Percentiles rank a stretch among this genome's conserved stretches.
phyloP scores from a whole-genome alignment of 192 early-diverging fungal species.

The Podila clonocystis region DNA sequence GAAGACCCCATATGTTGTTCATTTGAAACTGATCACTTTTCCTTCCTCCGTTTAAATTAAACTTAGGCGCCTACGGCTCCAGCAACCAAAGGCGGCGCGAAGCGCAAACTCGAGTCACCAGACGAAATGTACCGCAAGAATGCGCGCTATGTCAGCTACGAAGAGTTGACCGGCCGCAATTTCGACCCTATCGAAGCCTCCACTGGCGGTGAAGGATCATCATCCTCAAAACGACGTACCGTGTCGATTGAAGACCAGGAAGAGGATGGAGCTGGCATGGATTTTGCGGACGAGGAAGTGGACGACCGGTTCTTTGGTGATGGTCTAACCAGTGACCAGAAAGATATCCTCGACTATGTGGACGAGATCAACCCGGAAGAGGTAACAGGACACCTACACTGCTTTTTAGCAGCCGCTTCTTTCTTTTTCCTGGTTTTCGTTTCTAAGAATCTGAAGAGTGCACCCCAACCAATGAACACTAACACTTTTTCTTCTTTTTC shows the following conservation, averaged over 20 bases:
- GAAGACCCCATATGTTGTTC: not conserved
- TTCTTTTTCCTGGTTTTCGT: not conserved
- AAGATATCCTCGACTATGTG: slow-evolving; percentile 82
- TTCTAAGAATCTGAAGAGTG: too few species aligned
- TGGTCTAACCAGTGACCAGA: slow-evolving; percentile 82
- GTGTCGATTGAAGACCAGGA: slow-evolving; percentile 39
- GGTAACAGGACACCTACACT: slow-evolving; percentile 43
- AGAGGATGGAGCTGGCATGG: not conserved
- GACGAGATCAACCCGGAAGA: slow-evolving; percentile 83
- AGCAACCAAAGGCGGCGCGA: slow-evolving; percentile 32
- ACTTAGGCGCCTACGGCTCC: slow-evolving; percentile 46
- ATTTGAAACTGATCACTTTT: not conserved
- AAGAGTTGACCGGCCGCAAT: slow-evolving; percentile 43
- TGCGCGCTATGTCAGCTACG: slow-evolving; percentile 41
- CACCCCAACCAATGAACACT: too few species aligned
- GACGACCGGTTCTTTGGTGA: slow-evolving; percentile 86
- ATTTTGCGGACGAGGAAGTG: slow-evolving; percentile 68
- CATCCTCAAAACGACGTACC: slow-evolving; percentile 17
- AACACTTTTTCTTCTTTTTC: slow-evolving; percentile 1
- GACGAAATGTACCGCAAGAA: slow-evolving; percentile 47
- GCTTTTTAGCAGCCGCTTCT: not conserved
- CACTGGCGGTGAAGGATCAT: slow-evolving; percentile 18
- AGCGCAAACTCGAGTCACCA: slow-evolving; percentile 39
- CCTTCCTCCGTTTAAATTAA: too few species aligned
- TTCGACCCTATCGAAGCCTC: slow-evolving; percentile 21